Evolutionary conservation across 1,284 basidiomycete genomes (phyloP), one percentile per base, ranked within the genome.

Genomic region (Bondarzewia mesenterica): DNA sequence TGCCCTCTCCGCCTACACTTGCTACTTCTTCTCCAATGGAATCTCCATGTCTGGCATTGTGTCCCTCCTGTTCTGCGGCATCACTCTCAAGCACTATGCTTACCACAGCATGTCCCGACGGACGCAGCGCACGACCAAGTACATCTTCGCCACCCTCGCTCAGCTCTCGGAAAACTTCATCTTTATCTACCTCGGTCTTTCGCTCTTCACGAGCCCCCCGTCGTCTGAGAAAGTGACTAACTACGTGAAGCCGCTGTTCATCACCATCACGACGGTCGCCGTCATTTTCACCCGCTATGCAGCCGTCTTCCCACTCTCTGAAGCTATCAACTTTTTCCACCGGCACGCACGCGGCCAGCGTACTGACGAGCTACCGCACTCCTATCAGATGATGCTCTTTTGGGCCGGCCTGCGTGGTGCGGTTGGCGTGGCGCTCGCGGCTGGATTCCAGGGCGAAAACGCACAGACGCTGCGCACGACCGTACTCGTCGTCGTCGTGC

Each of bases 91-190:
- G 68, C 96, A 99, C 65, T 99, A 99, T 61, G 95, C 95, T 3
- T 98, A 97, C 64, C 94, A 98, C 72, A 99, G 92, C 50, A 99
- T 99, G 95, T 97, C 93, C 4, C 80, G 80, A 22, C 82, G 90
- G 48, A 98, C 96, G 0, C 96, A 99, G 62, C 78, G 89, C 40
- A 89, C 93, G 10, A 93, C 89, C n/a, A 93, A 95, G 64, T 96
- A 94, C 72, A 89, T 96, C 54, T 97, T 96, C 68, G 82, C 84
- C 3, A 89, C 89, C 0, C 82, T 96, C 42, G 93, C 94, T 0
- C 89, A 93, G 60, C 80, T 99, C 20, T 93, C 91, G 21, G 96
- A 99, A 70, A 99, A 99, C 67, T 99, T 99, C 64, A 98, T 99
- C 68, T 99, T 99, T 72, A 94, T 99, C 62, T 99, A 99, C 67